A percentile compares a stretch with the other conserved stretches of the same genome.
Conservation (phyloP, 768 basidiomycete genomes). For the Amanita jacksonii region DNA sequence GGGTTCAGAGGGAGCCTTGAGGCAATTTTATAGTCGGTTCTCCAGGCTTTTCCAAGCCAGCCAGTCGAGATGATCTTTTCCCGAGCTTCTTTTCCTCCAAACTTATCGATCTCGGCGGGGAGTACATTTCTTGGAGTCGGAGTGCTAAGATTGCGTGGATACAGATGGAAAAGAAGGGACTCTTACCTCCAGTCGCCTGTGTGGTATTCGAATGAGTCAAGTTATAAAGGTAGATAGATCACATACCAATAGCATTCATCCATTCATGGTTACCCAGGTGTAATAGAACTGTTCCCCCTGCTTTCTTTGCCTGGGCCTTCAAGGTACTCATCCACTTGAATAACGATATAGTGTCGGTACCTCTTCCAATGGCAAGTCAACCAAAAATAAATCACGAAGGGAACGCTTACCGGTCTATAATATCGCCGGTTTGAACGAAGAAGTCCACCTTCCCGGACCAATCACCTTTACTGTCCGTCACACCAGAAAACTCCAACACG, state of each 20-base stretch:
- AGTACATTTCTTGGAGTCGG: slow-evolving; percentile 68
- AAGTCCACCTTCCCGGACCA: slow-evolving; percentile 83
- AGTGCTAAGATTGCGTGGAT: slow-evolving; percentile 1
- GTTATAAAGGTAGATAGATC: slow-evolving; percentile 1
- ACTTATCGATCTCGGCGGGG: slow-evolving; percentile 72
- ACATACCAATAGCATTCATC: slow-evolving; percentile 83
- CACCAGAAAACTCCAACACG: slow-evolving; percentile 72
- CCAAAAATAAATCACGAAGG: not conserved
- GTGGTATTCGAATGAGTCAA: slow-evolving; percentile 4
- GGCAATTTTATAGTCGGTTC: slow-evolving; percentile 74
- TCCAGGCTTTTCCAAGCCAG: slow-evolving; percentile 74
- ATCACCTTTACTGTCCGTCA: slow-evolving; percentile 59
- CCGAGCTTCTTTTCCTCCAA: slow-evolving; percentile 64
- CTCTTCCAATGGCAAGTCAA: slow-evolving; percentile 26
- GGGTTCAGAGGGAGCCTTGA: slow-evolving; percentile 76
- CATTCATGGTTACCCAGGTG: slow-evolving; percentile 94
- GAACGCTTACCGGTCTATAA: slow-evolving; percentile 70
- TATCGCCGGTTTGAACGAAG: slow-evolving; percentile 94
- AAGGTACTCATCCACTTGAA: slow-evolving; percentile 81
- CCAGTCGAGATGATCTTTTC: slow-evolving; percentile 70
- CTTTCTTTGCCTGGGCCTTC: slow-evolving; percentile 57
- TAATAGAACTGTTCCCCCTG: slow-evolving; percentile 65
- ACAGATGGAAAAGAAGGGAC: not conserved
- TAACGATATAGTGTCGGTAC: slow-evolving; percentile 82
- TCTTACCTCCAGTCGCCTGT: slow-evolving; percentile 78